phyloP scores from a whole-genome alignment of 352 stramenopile species.

The Albugo laibachii region DNA sequence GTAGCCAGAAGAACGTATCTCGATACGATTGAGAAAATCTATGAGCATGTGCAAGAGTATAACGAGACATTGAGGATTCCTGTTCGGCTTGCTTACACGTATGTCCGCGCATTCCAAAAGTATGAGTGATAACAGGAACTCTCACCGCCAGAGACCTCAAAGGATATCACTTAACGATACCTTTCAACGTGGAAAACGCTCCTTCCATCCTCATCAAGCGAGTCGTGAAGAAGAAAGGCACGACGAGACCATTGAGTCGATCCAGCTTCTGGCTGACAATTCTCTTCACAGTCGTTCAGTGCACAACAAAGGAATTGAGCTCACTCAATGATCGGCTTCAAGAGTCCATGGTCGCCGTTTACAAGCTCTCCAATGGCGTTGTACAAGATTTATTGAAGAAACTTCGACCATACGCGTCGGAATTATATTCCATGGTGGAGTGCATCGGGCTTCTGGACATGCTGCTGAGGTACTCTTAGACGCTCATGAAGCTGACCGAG shows the following conservation, averaged over 20 bases:
- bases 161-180: conserved; percentile 55
- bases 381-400: conserved; percentile 68
- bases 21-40: conserved; percentile 66
- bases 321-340: conserved; percentile 67
- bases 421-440: conserved; percentile 77
- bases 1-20: conserved; percentile 61
- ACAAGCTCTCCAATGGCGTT: conserved; percentile 75
- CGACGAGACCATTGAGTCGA: not conserved
- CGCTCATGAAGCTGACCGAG: not conserved
- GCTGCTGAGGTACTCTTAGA: conserved; percentile 46
- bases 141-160: conserved; percentile 15
- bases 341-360: conserved; percentile 67
- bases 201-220: conserved; percentile 42
- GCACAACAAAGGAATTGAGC: conserved; percentile 73
- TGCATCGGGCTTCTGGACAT: conserved; percentile 83
- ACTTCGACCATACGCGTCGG: conserved; percentile 43
- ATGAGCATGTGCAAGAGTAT: conserved; percentile 50
- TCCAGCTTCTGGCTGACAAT: not conserved
- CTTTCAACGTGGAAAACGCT: conserved; percentile 28
- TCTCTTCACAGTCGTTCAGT: conserved; percentile 34
- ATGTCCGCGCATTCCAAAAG: conserved; percentile 2
- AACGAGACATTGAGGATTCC: conserved; percentile 45
- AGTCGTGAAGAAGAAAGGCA: conserved; percentile 40
- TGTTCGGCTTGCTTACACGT: conserved; percentile 66
- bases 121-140: not conserved